Evolutionary conservation across 179 eudicot genomes (phyloP), one percentile per base, ranked within the genome.

Genomic region (Camellia oleifera): DNA sequence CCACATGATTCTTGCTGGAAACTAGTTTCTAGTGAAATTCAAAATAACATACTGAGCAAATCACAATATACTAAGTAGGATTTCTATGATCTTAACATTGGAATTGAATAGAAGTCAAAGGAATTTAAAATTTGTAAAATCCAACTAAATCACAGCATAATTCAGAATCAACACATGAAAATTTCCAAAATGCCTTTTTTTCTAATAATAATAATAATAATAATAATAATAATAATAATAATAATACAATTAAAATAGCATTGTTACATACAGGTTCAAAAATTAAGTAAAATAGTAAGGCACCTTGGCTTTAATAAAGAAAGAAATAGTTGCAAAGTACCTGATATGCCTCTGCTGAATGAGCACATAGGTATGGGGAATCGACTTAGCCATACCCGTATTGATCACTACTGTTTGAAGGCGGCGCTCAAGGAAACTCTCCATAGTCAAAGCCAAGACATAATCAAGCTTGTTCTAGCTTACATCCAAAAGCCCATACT

Each of bases 331-430:
- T 0, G 12, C 13, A 0, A 53, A 8, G 13, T 83, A 88, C 91
- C 91, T 88, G 72, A 88, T 88, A 54, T 88, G 91, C 80, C 78
- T 86, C 63, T 88, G 89, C 82, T 81, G 81, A 63, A 88, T 88
- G 60, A 88, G 88, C 44, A 88, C 88, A 53, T 89, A 81, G 48
- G 91, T 89, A 66, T 87, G 89, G 64, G 87, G 89, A 48, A 88
- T 88, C 50, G 89, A 87, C 88, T 88, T 88, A 32, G 89, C 91
- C 91, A 88, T 88, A 12, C 91, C 91, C 63, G 88, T 83, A 84
- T 88, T 88, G 82, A 88, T 87, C 32, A 88, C 89, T 2, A 83
- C 88, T 0, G 91, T 88, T 64, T 88, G 91, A 56, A 88, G 91
- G 3, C 90, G 89, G 67, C 91, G 82, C 69, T 88, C 91, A 61